Percentiles rank a stretch among this genome's conserved stretches.
Evolutionary conservation across 805 yeast genomes (phyloP).

Genomic region (Ogataea ganodermae): DNA sequence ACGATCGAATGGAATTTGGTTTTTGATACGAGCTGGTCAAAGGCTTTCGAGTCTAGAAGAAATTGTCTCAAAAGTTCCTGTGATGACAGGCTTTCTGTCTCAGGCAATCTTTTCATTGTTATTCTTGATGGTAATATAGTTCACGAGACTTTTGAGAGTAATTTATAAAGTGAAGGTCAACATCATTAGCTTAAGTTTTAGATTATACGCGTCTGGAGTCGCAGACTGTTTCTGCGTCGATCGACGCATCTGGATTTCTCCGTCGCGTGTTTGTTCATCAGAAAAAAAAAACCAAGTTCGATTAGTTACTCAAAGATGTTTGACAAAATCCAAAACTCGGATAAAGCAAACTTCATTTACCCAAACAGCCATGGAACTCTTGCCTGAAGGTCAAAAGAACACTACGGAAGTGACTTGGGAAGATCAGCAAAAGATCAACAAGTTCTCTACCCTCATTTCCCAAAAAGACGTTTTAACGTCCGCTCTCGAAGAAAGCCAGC

Average conservation of each 20-base stretch:
- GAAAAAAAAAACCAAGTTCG: not conserved
- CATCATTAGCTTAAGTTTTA: not conserved
- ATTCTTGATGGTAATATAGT: too few relatives aligned
- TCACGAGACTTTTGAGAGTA: too few relatives aligned
- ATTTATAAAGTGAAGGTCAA: too few relatives aligned
- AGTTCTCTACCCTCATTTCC: slow-evolving; percentile 79
- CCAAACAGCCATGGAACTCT: slow-evolving; percentile 30
- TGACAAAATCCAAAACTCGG: not conserved
- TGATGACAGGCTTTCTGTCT: slow-evolving; percentile 15
- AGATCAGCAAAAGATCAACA: slow-evolving; percentile 88
- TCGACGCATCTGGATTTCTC: not conserved
- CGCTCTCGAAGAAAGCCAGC: slow-evolving; percentile 49
- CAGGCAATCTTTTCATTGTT: not conserved
- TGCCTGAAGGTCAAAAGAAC: slow-evolving; percentile 59
- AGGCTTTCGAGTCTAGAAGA: slow-evolving; percentile 24
- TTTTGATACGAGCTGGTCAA: slow-evolving; percentile 25
- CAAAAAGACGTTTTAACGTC: slow-evolving; percentile 61
- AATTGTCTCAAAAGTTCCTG: slow-evolving; percentile 27
- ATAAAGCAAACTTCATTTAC: too few relatives aligned
- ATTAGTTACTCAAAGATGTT: not conserved
- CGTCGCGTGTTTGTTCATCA: not conserved
- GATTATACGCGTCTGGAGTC: not conserved
- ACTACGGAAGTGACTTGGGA: slow-evolving; percentile 69
- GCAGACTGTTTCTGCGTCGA: not conserved
- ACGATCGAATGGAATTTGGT: slow-evolving; percentile 22